Conservation (phyloP, 192 early-diverging fungal species). For the Allomyces macrogynus region DNA sequence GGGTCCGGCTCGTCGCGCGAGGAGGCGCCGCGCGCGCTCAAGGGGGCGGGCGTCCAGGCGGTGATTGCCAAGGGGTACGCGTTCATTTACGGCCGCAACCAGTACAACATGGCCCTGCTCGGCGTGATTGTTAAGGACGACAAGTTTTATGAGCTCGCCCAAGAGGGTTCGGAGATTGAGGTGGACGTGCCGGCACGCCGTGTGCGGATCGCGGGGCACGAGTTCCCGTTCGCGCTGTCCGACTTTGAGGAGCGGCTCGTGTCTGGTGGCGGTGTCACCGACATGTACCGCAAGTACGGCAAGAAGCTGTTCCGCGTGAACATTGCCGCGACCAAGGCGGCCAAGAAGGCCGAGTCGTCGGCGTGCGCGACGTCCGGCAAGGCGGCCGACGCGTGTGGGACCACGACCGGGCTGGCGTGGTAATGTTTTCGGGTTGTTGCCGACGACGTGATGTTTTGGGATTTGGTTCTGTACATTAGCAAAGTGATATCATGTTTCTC, state of each 20-base stretch:
- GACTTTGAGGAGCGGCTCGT: constrained; percentile 56
- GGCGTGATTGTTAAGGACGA: constrained; percentile 54
- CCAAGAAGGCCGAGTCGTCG: too few species aligned
- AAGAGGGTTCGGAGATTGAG: constrained; percentile 47
- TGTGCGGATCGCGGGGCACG: constrained; percentile 27
- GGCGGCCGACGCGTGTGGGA: too few species aligned
- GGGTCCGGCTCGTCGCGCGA: constrained; percentile 59
- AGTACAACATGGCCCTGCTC: constrained; percentile 62
- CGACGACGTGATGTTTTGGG: too few species aligned
- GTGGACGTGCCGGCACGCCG: constrained; percentile 46
- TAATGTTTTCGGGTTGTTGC: too few species aligned
- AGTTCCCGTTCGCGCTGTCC: constrained; percentile 42
- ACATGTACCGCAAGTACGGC: constrained; percentile 63
- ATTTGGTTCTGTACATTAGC: too few species aligned
- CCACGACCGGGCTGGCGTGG: too few species aligned
- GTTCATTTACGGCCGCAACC: constrained; percentile 65
- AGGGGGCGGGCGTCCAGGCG: constrained; percentile 44
- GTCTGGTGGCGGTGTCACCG: constrained; percentile 49
- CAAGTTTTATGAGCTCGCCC: constrained; percentile 48
- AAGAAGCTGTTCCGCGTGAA: constrained; percentile 41
- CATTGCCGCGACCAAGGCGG: too few species aligned
- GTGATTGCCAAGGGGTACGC: constrained; percentile 66
- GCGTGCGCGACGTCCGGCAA: too few species aligned
- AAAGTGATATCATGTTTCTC: too few species aligned
- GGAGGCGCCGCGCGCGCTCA: constrained; percentile 54